Base-by-base conservation (phyloP, 1,284 basidiomycete genomes). In the Heterobasidion parviporum region DNA sequence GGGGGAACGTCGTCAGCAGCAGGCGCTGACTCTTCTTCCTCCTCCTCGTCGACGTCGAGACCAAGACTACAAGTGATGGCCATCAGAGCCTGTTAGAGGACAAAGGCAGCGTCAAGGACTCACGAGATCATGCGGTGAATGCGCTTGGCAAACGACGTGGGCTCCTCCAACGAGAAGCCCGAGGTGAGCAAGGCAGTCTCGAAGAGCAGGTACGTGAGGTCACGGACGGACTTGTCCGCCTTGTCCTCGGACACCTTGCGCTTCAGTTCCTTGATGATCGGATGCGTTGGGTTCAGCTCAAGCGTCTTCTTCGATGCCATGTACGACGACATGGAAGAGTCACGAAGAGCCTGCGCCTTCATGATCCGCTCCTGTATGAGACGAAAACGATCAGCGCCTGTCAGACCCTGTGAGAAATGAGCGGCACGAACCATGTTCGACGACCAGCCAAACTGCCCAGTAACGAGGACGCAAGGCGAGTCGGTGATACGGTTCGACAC, bases 281-380 rank as follows among this genome's bases (percentile, higher is more conserved):
- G 76, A 79, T 99, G 95, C 65, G 74, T 75, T 16, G 95, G 91
- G 86, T 99, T 98, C 65, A 99, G 85, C 80, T 99, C 96, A 63
- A 99, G 85, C 16, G 96, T 98, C 90, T 98, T 98, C 87, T 98
- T 98, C 62, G 88, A 92, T 38, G 92, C 91, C 95, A 98, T 98
- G 83, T 98, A 98, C 50, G 93, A 95, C 35, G 94, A 98, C 96
- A 99, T 98, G 60, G 92, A 95, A 26, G 95, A 94, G 73, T 99
- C 96, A 65, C 96, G 92, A 59, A 98, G 89, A 50, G 96, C 96
- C 77, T 99, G 97, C 15, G 96, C 95, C 79, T 98, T 98, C 97
- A 99, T 99, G 82, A 99, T 98, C 73, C 96, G 91, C 76, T 98
- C 93, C 83, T 85, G 64, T 52, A 44, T 60, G 53, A 20, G 38